Conservation (phyloP, 1,284 basidiomycete genomes). For the Leccinum pachyderme region DNA sequence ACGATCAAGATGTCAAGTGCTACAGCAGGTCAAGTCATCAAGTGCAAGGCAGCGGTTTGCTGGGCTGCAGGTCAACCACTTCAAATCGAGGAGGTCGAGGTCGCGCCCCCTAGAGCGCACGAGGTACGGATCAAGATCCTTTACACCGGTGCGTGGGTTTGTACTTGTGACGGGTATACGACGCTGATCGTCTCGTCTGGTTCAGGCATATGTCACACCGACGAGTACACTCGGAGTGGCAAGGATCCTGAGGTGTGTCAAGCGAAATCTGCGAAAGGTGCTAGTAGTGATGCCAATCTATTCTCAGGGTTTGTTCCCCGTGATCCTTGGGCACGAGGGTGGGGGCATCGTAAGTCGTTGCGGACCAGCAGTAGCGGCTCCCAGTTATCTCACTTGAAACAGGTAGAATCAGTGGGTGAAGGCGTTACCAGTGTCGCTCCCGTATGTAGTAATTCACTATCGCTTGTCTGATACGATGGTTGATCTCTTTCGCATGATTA, state of each 20-base stretch:
- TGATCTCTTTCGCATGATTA: constrained; percentile 9
- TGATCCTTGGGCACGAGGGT: constrained; percentile 92
- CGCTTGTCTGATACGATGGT: not conserved
- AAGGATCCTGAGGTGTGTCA: constrained; percentile 85
- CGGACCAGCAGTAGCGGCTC: not conserved
- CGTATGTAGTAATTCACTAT: constrained; percentile 38
- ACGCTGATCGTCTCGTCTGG: constrained; percentile 8
- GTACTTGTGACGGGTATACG: constrained; percentile 3
- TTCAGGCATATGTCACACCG: constrained; percentile 96
- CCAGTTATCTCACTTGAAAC: constrained; percentile 13
- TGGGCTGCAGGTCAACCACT: constrained; percentile 93
- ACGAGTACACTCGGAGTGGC: constrained; percentile 95
- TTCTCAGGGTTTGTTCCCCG: constrained; percentile 84
- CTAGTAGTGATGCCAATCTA: constrained; percentile 1
- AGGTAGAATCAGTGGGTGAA: constrained; percentile 95
- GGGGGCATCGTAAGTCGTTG: constrained; percentile 69
- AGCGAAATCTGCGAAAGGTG: not conserved
- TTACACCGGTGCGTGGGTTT: constrained; percentile 66
- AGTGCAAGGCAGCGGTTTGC: constrained; percentile 93
- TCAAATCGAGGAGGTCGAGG: constrained; percentile 89
- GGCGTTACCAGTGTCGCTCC: constrained; percentile 85
- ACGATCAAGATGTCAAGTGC: constrained; percentile 50
- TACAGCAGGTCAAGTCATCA: constrained; percentile 81
- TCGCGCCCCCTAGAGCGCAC: constrained; percentile 84
- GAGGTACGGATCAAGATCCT: constrained; percentile 95